phyloP scores from a whole-genome alignment of 768 basidiomycete species.

The Kwoniella europaea region DNA sequence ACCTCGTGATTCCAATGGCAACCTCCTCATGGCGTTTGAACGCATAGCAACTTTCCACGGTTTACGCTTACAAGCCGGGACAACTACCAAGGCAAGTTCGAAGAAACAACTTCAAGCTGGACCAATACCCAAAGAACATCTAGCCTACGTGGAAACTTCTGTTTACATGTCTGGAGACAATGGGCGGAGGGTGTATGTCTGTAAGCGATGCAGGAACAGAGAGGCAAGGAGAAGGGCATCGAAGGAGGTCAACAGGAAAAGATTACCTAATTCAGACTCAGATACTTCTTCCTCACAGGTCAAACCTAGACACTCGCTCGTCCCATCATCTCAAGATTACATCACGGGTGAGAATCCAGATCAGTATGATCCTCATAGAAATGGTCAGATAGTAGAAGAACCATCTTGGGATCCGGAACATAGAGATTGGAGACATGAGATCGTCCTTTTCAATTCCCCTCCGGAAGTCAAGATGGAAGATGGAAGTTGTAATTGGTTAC shows the following conservation, averaged over 20 bases:
- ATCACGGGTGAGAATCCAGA: conserved; percentile 47
- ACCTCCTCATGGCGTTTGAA: conserved; percentile 36
- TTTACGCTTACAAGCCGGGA: conserved; percentile 43
- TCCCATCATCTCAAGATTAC: conserved; percentile 42
- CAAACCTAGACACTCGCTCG: conserved; percentile 9
- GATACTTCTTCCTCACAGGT: conserved; percentile 37
- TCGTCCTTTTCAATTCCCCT: conserved; percentile 94
- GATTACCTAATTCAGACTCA: conserved; percentile 38
- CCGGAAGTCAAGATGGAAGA: conserved; percentile 85
- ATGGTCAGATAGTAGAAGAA: conserved; percentile 44
- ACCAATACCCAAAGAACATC: conserved; percentile 34
- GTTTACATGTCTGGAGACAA: conserved; percentile 55
- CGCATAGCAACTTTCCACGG: conserved; percentile 42
- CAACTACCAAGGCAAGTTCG: conserved; percentile 48
- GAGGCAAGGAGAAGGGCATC: conserved; percentile 44
- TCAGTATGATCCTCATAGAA: conserved; percentile 45
- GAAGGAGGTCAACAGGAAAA: conserved; percentile 46
- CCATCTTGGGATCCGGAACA: conserved; percentile 46
- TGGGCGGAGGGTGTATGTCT: conserved; percentile 51
- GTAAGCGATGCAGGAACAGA: conserved; percentile 48
- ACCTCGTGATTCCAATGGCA: conserved; percentile 31
- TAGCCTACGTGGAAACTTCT: conserved; percentile 51
- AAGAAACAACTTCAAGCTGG: conserved; percentile 50
- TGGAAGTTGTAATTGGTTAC: conserved; percentile 80
- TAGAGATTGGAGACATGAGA: conserved; percentile 61